Base-by-base conservation (phyloP, 2,329 filamentous ascomycete genomes). In the Fusarium sambucinum region DNA sequence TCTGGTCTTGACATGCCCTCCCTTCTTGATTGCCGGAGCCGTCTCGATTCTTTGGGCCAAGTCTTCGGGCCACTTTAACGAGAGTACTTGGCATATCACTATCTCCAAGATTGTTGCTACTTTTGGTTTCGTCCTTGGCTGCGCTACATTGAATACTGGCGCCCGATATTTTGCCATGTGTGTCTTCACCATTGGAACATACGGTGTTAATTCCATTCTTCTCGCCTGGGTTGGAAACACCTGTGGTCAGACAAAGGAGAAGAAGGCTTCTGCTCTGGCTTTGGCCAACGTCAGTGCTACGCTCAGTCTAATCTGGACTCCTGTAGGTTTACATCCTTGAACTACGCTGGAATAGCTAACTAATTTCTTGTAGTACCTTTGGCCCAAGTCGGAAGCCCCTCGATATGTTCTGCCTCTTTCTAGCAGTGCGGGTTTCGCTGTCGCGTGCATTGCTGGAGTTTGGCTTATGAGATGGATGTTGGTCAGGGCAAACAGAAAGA, bases 1-100 rank as follows among this genome's bases (percentile, higher is more conserved):
- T 0, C 77, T 86, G 0, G 78, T 84, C 2, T 77, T 87, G 19
- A 86, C 83, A 0, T 82, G 81, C 35, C 85, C 85, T 0, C 84
- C 84, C 0, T 86, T 83, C 72, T 70, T 84, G 19, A 72, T 84
- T 44, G 82, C 84, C 0, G 82, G 63, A 5, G 29, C 57, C 13
- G 37, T 72, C 4, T 74, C 72, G 0, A 66, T 74, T 4, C 29
- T 58, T 3, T 71, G 72, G 37, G 68, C 71, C 0, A 72, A 61
- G 42, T 73, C 68, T 5, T 72, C 63, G 5, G 71, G 69, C 0
- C 72, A 27, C 72, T 70, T 59, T 30, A 73, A 70, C 19, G 66
- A 68, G 29, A 68, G 66, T 5, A 68, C 66, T 0, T 68, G 65
- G 65, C 65, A 68, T 5, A 59, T 68, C 25, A 68, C 59, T 13